phyloP scores from a whole-genome alignment of 306 rosid species.

The Rubus idaeus region DNA sequence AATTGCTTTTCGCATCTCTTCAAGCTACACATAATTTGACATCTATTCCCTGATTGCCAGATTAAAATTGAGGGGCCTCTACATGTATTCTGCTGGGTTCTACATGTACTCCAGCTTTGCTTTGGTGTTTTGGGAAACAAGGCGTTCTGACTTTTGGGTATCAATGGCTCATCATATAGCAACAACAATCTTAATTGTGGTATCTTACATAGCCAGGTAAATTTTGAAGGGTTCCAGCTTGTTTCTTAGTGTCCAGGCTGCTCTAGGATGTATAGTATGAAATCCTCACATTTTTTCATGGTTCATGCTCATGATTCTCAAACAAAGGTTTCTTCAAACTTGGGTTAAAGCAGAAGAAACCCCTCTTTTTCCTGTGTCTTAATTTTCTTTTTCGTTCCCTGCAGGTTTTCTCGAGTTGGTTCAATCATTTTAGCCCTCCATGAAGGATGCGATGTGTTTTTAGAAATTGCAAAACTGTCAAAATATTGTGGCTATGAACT shows the following conservation, averaged over 20 bases:
- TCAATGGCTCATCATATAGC: slow-evolving; percentile 38
- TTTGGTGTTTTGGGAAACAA: slow-evolving; percentile 43
- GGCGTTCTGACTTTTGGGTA: slow-evolving; percentile 42
- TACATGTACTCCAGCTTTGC: slow-evolving; percentile 40
- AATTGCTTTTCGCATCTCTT: not conserved
- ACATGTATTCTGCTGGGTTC: slow-evolving; percentile 40
- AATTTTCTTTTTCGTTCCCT: not conserved
- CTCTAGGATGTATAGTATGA: not conserved
- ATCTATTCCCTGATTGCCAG: slow-evolving; percentile 14
- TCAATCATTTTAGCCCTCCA: slow-evolving; percentile 36
- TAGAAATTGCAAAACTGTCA: slow-evolving; percentile 39
- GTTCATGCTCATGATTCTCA: not conserved
- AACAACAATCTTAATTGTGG: slow-evolving; percentile 24
- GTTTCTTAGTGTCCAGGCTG: not conserved
- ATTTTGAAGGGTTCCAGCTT: not conserved
- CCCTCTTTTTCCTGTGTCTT: slow-evolving; percentile 2
- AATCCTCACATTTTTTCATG: not conserved
- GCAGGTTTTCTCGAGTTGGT: slow-evolving; percentile 40
- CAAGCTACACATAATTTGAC: not conserved
- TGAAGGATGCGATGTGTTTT: slow-evolving; percentile 40
- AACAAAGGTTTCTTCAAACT: not conserved
- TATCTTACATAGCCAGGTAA: slow-evolving; percentile 27
- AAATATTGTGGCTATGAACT: slow-evolving; percentile 35
- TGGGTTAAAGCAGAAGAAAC: not conserved
- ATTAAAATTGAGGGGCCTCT: slow-evolving; percentile 35